Conservation (phyloP, 768 basidiomycete species). For the Tylopilus intermedius region DNA sequence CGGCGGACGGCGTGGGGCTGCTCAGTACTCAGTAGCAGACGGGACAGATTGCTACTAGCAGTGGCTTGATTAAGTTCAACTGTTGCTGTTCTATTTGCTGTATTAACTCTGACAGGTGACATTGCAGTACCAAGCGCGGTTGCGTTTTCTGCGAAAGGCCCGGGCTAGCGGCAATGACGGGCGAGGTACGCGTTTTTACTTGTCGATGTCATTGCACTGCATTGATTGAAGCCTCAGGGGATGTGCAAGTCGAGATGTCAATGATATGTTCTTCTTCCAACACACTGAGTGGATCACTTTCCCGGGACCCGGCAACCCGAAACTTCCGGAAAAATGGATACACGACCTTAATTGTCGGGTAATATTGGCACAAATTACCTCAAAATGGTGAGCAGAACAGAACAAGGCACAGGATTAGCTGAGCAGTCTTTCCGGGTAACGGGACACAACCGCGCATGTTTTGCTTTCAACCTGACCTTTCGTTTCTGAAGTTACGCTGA, state of each 20-base stretch:
- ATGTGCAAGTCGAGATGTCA: background rate
- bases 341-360: background rate
- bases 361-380: slow-evolving; percentile 1
- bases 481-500: slow-evolving; percentile 7
- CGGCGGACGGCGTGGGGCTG: slow-evolving; percentile 3
- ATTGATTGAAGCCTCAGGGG: slow-evolving; percentile 8
- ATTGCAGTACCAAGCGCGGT: slow-evolving; percentile 11
- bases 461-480: slow-evolving; percentile 8
- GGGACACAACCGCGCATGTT: slow-evolving; percentile 7
- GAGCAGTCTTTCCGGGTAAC: slow-evolving; percentile 17
- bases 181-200: slow-evolving; percentile 16
- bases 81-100: slow-evolving; percentile 3
- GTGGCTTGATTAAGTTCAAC: background rate
- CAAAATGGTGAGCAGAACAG: slow-evolving; percentile 1
- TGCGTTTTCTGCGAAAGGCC: background rate
- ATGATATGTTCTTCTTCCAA: slow-evolving; percentile 2
- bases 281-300: slow-evolving; percentile 3
- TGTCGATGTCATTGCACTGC: slow-evolving; percentile 21
- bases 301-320: slow-evolving; percentile 19
- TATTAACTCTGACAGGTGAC: background rate
- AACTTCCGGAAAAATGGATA: slow-evolving; percentile 9
- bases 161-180: slow-evolving; percentile 16
- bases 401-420: slow-evolving; percentile 24
- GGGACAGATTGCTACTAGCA: too few species aligned
- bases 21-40: too few species aligned